Percentiles rank a stretch among this genome's conserved stretches.
Evolutionary conservation across 1,284 basidiomycete genomes (phyloP).

Genomic region (Cutaneotrichosporon cavernicola): DNA sequence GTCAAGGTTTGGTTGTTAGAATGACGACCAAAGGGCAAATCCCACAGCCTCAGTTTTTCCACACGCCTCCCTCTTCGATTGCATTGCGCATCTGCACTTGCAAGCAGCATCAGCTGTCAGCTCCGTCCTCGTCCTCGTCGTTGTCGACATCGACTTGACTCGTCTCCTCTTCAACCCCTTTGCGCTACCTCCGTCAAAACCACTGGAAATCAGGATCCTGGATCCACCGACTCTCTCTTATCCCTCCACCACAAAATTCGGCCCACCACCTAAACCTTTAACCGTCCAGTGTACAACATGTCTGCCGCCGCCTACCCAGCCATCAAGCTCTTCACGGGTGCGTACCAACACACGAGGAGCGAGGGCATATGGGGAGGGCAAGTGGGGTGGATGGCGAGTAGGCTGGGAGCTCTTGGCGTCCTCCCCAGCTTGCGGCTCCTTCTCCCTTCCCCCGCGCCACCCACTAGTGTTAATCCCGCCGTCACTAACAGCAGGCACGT

Average conservation of each 20-base stretch:
- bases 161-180: not conserved
- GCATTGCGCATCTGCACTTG: not conserved
- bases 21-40: not conserved
- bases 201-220: not conserved
- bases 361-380: slow-evolving; percentile 1
- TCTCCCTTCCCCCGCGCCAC: not conserved
- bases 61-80: not conserved
- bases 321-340: slow-evolving; percentile 90
- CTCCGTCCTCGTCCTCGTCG: not conserved
- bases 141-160: not conserved
- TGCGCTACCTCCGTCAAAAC: not conserved
- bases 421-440: not conserved
- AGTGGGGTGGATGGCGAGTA: not conserved
- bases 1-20: not conserved
- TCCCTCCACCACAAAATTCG: slow-evolving; percentile 1
- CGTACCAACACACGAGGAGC: slow-evolving; percentile 39
- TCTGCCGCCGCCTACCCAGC: slow-evolving; percentile 34
- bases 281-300: slow-evolving; percentile 3
- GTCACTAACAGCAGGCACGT: slow-evolving; percentile 63
- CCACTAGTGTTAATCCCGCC: too few relatives aligned
- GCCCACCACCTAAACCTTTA: not conserved
- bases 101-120: not conserved
- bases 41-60: not conserved
- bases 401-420: not conserved
- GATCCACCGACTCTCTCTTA: not conserved